Percentiles rank a stretch among this genome's conserved stretches.
These are phyloP conservation scores for Anthracocystis panici-leucophaei DNA, from an alignment of 1,284 basidiomycete genomes.

Conservation along the genomic window DNA sequence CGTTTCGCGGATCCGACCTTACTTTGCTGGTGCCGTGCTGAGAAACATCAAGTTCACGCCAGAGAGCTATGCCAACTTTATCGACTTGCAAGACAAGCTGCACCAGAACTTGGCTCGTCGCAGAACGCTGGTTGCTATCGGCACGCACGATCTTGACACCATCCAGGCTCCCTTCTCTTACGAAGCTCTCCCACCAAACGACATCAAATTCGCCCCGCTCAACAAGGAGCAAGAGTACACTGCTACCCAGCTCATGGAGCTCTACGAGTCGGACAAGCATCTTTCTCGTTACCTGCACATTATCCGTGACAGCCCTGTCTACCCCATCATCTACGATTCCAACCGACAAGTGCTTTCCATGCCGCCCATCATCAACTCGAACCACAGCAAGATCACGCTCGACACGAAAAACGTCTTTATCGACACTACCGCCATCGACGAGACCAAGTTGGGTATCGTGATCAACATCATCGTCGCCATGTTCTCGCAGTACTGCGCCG, in stretches of 20 bases:
- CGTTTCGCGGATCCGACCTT: slow-evolving; percentile 80
- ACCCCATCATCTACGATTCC: slow-evolving; percentile 96
- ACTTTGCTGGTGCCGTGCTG: slow-evolving; percentile 89
- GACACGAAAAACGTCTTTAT: slow-evolving; percentile 96
- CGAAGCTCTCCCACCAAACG: slow-evolving; percentile 85
- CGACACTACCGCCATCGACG: slow-evolving; percentile 96
- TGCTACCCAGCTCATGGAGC: slow-evolving; percentile 71
- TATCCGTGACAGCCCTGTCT: slow-evolving; percentile 93
- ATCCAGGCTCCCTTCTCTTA: slow-evolving; percentile 89
- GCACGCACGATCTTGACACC: slow-evolving; percentile 96
- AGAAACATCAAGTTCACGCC: slow-evolving; percentile 88
- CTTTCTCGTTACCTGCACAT: slow-evolving; percentile 89
- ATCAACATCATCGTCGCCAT: slow-evolving; percentile 93
- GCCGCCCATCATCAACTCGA: slow-evolving; percentile 82
- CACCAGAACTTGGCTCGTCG: slow-evolving; percentile 94
- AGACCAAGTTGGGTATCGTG: slow-evolving; percentile 95
- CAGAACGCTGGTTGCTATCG: slow-evolving; percentile 92
- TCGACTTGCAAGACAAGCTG: slow-evolving; percentile 95
- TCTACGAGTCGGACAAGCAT: slow-evolving; percentile 88
- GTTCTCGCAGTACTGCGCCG: slow-evolving; percentile 95
- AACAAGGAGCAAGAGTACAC: slow-evolving; percentile 78
- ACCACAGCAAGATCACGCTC: slow-evolving; percentile 91
- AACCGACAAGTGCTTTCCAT: slow-evolving; percentile 89
- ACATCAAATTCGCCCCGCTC: slow-evolving; percentile 90
- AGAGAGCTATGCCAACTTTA: slow-evolving; percentile 93